These are phyloP conservation scores for Ilex asprella DNA, from an alignment of 257 asterid species.

Conservation along the genomic window DNA sequence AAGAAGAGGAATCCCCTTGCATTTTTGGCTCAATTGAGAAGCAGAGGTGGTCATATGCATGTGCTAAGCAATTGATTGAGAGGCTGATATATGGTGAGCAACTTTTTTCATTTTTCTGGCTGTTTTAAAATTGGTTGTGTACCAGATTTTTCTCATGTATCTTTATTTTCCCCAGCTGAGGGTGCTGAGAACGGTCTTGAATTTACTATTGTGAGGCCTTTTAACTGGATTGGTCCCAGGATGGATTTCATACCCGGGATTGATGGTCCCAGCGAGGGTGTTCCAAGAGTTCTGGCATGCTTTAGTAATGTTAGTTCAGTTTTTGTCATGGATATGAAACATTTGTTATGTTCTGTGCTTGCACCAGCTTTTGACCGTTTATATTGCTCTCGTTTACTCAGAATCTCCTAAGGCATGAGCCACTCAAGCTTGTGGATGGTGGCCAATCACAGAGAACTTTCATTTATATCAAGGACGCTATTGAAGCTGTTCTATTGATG, in stretches of 20 bases:
- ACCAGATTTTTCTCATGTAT: constrained; percentile 10
- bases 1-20: constrained; percentile 88
- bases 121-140: constrained; percentile 10
- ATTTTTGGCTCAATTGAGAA: constrained; percentile 92
- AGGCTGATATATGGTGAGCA: constrained; percentile 83
- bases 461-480: constrained; percentile 85
- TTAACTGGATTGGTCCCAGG: constrained; percentile 98
- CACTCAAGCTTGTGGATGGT: constrained; percentile 91
- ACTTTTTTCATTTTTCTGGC: constrained; percentile 14
- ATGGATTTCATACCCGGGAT: constrained; percentile 97
- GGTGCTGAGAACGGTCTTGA: constrained; percentile 98
- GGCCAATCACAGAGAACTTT: constrained; percentile 94
- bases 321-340: constrained; percentile 11
- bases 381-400: constrained; percentile 16
- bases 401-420: constrained; percentile 86
- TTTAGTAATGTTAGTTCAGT: constrained; percentile 69
- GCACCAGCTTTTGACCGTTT: constrained; percentile 13
- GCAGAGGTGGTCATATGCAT: constrained; percentile 99
- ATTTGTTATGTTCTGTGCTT: constrained; percentile 8
- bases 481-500: constrained; percentile 89
- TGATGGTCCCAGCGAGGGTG: constrained; percentile 98
- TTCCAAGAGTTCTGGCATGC: constrained; percentile 94
- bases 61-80: constrained; percentile 93
- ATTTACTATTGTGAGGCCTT: constrained; percentile 91
- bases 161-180: constrained; percentile 58